Conservation (phyloP, 1,284 basidiomycete species). For the Austroboletus novae-zelandiae region DNA sequence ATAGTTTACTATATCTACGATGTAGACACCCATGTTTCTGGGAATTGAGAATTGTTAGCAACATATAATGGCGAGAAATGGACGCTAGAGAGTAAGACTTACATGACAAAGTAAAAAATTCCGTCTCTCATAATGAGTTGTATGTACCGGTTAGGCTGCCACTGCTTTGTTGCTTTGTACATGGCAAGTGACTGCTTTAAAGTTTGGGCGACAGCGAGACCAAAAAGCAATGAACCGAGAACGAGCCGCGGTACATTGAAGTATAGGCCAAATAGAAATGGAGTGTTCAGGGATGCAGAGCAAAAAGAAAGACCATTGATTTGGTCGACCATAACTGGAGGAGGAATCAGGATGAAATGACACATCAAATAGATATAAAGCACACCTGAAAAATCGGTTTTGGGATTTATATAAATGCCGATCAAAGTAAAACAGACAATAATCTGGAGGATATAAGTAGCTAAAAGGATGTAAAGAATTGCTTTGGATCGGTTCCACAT, state of each 20-base stretch:
- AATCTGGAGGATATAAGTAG: not conserved
- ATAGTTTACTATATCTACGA: no score
- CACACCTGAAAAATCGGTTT: not conserved
- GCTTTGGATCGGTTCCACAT: no score
- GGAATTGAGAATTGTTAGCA: no score
- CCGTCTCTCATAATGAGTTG: conserved; percentile 3
- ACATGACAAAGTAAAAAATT: conserved; percentile 14
- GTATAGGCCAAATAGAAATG: not conserved
- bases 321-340: not conserved
- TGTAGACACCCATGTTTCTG: no score
- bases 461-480: not conserved
- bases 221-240: not conserved
- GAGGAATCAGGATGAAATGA: not conserved
- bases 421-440: not conserved
- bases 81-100: not conserved
- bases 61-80: no score
- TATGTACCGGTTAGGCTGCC: no score
- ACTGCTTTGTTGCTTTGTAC: no score
- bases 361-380: not conserved
- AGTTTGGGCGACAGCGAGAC: no score
- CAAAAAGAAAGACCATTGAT: not conserved
- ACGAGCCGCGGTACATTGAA: not conserved
- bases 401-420: not conserved
- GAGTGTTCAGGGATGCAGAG: fast-evolving
- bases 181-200: no score